Conservation (phyloP, 371 early-diverging fungal genomes). For the Mucor saturninus region DNA sequence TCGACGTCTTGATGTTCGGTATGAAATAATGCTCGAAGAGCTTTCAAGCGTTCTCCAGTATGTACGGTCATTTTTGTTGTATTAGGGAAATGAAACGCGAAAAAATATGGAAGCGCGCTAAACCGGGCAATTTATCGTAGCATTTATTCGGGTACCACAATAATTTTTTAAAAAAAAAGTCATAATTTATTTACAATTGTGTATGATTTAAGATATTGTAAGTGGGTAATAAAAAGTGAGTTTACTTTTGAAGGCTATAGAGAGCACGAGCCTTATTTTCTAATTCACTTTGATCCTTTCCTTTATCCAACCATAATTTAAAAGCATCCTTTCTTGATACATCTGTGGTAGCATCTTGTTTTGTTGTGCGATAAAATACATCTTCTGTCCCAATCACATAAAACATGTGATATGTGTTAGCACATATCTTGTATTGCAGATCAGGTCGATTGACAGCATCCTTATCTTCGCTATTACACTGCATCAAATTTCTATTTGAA, state of each 20-base stretch:
- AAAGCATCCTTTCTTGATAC: constrained; percentile 3
- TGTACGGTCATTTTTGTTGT: constrained; percentile 22
- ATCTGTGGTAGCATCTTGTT: not conserved
- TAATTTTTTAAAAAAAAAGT: no score
- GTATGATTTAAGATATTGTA: not conserved
- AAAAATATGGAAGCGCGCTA: not conserved
- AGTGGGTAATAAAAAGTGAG: not conserved
- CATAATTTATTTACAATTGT: not conserved
- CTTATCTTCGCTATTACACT: constrained; percentile 34
- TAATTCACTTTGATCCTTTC: constrained; percentile 5
- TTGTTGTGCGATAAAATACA: constrained; percentile 18
- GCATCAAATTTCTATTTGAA: constrained; percentile 5
- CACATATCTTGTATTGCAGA: constrained; percentile 89
- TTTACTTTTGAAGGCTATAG: not conserved
- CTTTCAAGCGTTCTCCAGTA: constrained; percentile 28
- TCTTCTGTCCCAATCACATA: constrained; percentile 41
- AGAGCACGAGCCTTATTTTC: constrained; percentile 5
- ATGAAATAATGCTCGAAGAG: constrained; percentile 22
- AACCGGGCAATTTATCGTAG: no score
- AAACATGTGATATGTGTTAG: constrained; percentile 48
- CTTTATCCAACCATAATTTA: constrained; percentile 21
- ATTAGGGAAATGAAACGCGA: constrained; percentile 10
- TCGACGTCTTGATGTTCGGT: constrained; percentile 24
- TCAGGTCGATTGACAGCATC: constrained; percentile 40
- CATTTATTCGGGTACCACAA: no score